These are phyloP conservation scores for Suillus occidentalis DNA, from an alignment of 768 basidiomycete species.

Conservation along the genomic window DNA sequence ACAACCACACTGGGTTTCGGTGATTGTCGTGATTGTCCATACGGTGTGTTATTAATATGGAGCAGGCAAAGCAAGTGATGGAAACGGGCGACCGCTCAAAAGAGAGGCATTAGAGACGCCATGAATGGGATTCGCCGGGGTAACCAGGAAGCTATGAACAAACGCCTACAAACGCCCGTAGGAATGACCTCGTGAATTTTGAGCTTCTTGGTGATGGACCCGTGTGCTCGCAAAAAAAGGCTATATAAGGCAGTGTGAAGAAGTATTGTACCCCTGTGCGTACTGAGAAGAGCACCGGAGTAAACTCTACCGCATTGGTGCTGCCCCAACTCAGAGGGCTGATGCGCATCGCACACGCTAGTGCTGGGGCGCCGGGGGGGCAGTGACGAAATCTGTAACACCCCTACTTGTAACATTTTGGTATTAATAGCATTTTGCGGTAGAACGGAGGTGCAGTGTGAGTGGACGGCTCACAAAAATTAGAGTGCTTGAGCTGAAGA, in stretches of 20 bases:
- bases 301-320: not conserved
- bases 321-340: not conserved
- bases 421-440: not conserved
- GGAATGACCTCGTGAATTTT: not conserved
- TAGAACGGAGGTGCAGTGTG: not conserved
- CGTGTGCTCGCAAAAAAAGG: not conserved
- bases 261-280: not conserved
- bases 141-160: not conserved
- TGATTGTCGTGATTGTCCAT: not conserved
- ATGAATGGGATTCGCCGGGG: not conserved
- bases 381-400: not conserved
- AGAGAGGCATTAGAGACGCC: not conserved
- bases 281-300: not conserved
- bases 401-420: not conserved
- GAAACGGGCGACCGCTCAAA: not conserved
- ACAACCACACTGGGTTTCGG: not conserved
- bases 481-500: not conserved
- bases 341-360: not conserved
- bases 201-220: not conserved
- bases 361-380: not conserved
- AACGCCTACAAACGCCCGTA: constrained; percentile 4
- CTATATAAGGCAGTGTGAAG: not conserved
- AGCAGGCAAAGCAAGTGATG: not conserved
- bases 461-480: not conserved
- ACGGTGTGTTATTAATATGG: not conserved